A percentile compares a stretch with the other conserved stretches of the same genome.
Conservation (phyloP, 352 stramenopile genomes). For the Phytophthora pini region DNA sequence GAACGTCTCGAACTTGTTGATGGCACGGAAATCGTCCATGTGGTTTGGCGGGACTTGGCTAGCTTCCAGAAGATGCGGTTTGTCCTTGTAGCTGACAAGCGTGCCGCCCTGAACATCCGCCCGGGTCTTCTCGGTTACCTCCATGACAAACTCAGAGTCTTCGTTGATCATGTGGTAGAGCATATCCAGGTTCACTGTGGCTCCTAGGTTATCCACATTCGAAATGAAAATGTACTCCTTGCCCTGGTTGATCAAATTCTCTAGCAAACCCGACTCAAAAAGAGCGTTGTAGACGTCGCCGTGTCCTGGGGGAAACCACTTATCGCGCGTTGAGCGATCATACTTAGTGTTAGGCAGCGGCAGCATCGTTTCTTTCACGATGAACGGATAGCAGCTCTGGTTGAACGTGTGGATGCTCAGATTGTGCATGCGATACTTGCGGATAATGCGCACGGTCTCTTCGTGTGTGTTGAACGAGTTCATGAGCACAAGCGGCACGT, state of each 20-base stretch:
- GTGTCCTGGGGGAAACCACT: conserved; percentile 97
- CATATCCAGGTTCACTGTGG: conserved; percentile 97
- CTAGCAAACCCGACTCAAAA: conserved; percentile 96
- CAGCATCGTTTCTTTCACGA: conserved; percentile 92
- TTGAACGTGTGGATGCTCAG: conserved; percentile 96
- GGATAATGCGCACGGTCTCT: conserved; percentile 97
- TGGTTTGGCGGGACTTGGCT: conserved; percentile 97
- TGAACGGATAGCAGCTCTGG: conserved; percentile 92
- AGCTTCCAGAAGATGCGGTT: conserved; percentile 97
- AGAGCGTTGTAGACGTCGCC: conserved; percentile 99
- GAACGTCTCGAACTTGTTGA: conserved; percentile 98
- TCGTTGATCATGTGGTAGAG: conserved; percentile 98
- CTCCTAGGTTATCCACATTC: conserved; percentile 99
- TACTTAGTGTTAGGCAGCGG: conserved; percentile 90
- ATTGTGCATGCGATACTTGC: conserved; percentile 97
- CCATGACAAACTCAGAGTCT: conserved; percentile 99
- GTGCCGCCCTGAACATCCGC: conserved; percentile 93
- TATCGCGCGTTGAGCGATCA: conserved; percentile 77
- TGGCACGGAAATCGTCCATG: conserved; percentile 93
- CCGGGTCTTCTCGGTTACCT: conserved; percentile 95
- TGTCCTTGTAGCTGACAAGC: conserved; percentile 90
- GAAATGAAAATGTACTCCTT: conserved; percentile 99
- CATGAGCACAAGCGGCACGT: conserved; percentile 99
- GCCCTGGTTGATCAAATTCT: conserved; percentile 94
- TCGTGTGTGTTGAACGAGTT: conserved; percentile 99